Base-by-base conservation (phyloP, 2,329 filamentous ascomycete genomes). In the Beauveria bassiana region DNA sequence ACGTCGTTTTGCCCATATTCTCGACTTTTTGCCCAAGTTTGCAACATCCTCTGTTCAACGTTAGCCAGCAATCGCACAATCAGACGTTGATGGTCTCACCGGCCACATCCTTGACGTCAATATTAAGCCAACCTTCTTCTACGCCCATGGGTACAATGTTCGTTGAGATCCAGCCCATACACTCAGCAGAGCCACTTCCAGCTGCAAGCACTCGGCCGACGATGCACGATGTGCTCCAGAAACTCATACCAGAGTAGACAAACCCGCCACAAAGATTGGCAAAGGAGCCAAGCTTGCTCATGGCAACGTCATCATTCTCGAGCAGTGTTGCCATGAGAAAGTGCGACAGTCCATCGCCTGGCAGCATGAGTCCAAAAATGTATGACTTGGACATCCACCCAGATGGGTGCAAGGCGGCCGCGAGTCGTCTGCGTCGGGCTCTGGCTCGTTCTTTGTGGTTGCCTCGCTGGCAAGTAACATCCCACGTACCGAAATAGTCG, bases 301-400 rank as follows among this genome's bases (percentile, higher is more conserved):
- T 77, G 2, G 85, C 86, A 24, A 79, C 75, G n/a, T 77, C 75
- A 64, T 89, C 86, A 62, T 84, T 86, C 67, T 89, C 86, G 6
- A 89, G 71, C 55, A 89, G 72, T 3, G 86, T 84, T 1, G 85
- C 82, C 78, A 89, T 89, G 51, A 89, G 75, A 62, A 87, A 81
- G 68, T 88, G 86, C 56, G 81, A 79, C 31, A 88, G 68, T 1
- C 79, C 78, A 65, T 89, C 86, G 3, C 86, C 86, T 0, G 86
- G 86, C 9, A 89, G 74, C 68, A 88, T 79, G 50, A 89, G 70
- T 0, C 86, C 86, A 40, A 85, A 88, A 8, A 88, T 75, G 66
- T 87, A 89, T 26, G 84, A 87, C 69, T 86, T 86, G 5, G 86
- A 87, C 20, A 89, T 77, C 86, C 86, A 89, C 1, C 86, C 86